phyloP scores from a whole-genome alignment of 148 eudicot species.

The Diospyros kaki region DNA sequence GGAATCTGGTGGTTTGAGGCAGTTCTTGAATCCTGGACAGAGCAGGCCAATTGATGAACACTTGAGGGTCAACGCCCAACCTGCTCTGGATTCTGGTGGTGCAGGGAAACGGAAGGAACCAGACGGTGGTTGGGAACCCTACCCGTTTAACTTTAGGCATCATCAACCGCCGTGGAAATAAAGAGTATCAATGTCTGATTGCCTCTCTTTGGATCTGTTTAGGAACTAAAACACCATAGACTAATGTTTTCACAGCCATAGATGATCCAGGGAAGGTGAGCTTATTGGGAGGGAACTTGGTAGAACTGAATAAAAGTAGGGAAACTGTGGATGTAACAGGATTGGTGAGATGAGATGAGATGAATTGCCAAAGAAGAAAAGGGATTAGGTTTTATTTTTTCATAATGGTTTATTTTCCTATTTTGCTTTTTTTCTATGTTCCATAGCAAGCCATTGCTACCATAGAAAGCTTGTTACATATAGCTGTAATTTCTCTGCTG shows the following conservation, averaged over 20 bases:
- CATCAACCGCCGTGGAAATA: conserved; percentile 72
- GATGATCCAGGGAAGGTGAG: conserved; percentile 25
- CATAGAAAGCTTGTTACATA: conserved; percentile 34
- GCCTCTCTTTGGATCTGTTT: conserved; percentile 21
- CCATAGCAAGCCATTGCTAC: conserved; percentile 31
- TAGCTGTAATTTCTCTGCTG: conserved; percentile 40
- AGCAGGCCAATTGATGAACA: conserved; percentile 44
- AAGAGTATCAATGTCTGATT: conserved; percentile 17
- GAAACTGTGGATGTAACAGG: conserved; percentile 23
- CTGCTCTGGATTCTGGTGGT: conserved; percentile 40
- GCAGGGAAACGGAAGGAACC: conserved; percentile 81
- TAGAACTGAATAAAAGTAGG: conserved; percentile 31
- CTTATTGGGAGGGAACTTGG: conserved; percentile 21
- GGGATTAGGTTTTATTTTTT: conserved; percentile 45
- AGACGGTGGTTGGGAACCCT: conserved; percentile 69
- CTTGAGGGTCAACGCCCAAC: conserved; percentile 39
- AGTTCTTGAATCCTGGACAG: conserved; percentile 40
- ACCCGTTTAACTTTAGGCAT: conserved; percentile 46
- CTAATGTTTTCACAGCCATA: conserved; percentile 23
- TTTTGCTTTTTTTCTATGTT: conserved; percentile 16
- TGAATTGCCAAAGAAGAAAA: conserved; percentile 20
- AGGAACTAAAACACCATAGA: conserved; percentile 21
- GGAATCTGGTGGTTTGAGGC: conserved; percentile 48
- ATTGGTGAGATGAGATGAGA: conserved; percentile 39
- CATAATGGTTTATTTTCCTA: conserved; percentile 20